Conservation (phyloP, 148 eudicot genomes). For the Camellia sinensis region DNA sequence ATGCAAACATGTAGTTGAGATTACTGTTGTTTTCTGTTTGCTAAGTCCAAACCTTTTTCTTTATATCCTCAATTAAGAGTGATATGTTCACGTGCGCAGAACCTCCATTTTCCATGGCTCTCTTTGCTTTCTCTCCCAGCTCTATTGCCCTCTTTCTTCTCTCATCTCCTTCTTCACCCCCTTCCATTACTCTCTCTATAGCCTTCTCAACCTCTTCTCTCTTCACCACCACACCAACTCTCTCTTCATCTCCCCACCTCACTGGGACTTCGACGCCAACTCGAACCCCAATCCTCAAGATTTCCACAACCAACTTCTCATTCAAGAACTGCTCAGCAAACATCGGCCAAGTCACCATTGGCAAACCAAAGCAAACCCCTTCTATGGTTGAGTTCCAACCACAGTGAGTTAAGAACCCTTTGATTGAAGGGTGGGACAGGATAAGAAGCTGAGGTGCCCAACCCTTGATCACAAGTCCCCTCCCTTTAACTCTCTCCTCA, state of each 20-base stretch:
- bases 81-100: slow-evolving; percentile 35
- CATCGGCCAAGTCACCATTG: slow-evolving; percentile 57
- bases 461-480: slow-evolving; percentile 39
- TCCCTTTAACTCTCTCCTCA: slow-evolving; percentile 33
- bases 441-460: slow-evolving; percentile 58
- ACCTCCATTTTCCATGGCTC: slow-evolving; percentile 39
- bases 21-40: neutral
- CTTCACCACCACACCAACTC: slow-evolving; percentile 27
- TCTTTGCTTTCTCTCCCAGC: slow-evolving; percentile 34
- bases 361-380: slow-evolving; percentile 42
- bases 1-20: too few species aligned
- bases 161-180: slow-evolving; percentile 32
- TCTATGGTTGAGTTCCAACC: slow-evolving; percentile 65
- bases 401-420: slow-evolving; percentile 53
- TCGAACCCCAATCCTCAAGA: slow-evolving; percentile 35
- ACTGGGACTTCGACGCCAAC: slow-evolving; percentile 39
- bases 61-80: slow-evolving; percentile 34
- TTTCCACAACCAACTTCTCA: slow-evolving; percentile 48
- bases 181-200: slow-evolving; percentile 32
- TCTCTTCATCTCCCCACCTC: slow-evolving; percentile 39
- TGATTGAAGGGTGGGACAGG: slow-evolving; percentile 34
- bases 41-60: too few species aligned
- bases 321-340: slow-evolving; percentile 59
- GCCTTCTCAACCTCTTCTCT: slow-evolving; percentile 31
- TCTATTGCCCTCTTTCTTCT: slow-evolving; percentile 32